Conservation (phyloP, 345 rosid species). For the Rhodomyrtus tomentosa region DNA sequence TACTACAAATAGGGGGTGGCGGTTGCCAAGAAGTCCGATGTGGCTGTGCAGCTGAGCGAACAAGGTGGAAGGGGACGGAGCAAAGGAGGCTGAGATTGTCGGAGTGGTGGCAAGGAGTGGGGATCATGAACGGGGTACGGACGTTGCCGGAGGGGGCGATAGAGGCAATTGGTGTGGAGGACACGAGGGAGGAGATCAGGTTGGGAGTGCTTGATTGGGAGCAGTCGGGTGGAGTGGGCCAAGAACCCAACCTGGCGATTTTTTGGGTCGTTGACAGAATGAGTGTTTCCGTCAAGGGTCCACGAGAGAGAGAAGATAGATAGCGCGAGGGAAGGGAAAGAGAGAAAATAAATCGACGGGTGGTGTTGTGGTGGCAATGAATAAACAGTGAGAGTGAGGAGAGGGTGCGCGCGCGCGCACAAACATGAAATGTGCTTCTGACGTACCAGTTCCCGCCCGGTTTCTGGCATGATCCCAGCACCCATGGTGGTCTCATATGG, state of each 20-base stretch:
- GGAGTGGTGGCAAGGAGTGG: constrained; percentile 68
- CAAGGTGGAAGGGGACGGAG: no score
- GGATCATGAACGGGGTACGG: constrained; percentile 78
- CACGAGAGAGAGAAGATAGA: constrained; percentile 13
- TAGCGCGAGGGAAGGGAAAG: not conserved
- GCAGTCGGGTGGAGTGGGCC: constrained; percentile 34
- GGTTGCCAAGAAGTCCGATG: no score
- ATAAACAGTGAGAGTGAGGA: no score
- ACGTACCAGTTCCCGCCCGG: no score
- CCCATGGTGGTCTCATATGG: no score
- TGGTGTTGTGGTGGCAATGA: no score
- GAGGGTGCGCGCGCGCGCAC: no score
- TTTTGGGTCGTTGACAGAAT: constrained; percentile 71
- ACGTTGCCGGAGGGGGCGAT: constrained; percentile 52
- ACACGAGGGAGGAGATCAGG: constrained; percentile 10
- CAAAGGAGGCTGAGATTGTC: constrained; percentile 21
- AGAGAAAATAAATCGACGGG: not conserved
- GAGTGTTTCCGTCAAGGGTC: constrained; percentile 66
- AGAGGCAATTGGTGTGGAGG: constrained; percentile 10
- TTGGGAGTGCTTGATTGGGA: constrained; percentile 23
- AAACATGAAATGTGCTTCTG: no score
- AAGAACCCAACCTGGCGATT: constrained; percentile 86
- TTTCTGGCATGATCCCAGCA: no score
- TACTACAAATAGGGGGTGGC: no score
- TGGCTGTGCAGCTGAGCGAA: no score